These are phyloP conservation scores for Boletus vermiculosoides DNA, from an alignment of 768 basidiomycete species.

Conservation along the genomic window DNA sequence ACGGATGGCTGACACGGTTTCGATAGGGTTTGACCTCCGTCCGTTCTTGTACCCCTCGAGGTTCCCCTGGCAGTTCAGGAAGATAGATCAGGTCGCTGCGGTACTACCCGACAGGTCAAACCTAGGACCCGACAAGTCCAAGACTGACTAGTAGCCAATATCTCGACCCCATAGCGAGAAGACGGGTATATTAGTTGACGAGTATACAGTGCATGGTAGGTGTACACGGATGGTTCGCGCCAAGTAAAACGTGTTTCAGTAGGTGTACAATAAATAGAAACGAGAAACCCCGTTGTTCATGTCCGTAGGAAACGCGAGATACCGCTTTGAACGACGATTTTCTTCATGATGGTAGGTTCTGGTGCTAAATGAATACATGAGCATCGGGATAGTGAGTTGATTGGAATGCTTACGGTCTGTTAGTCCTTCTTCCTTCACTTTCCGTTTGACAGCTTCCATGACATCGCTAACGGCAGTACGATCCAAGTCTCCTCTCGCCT, in stretches of 20 bases:
- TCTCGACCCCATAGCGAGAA: background rate
- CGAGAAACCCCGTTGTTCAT: constrained; percentile 10
- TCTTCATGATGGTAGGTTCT: constrained; percentile 91
- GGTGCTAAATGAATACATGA: constrained; percentile 46
- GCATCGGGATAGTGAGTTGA: background rate
- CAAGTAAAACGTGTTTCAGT: background rate
- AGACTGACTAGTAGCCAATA: constrained; percentile 41
- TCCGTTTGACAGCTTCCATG: constrained; percentile 90
- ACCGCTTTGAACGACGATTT: constrained; percentile 70
- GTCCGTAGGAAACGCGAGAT: constrained; percentile 73
- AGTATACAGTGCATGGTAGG: constrained; percentile 11
- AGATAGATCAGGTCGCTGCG: constrained; percentile 87
- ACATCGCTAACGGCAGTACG: constrained; percentile 84
- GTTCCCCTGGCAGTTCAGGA: constrained; percentile 96
- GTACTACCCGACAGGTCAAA: constrained; percentile 69
- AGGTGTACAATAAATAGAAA: constrained; percentile 7
- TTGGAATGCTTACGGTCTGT: constrained; percentile 66
- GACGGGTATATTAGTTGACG: constrained; percentile 1
- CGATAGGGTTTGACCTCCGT: constrained; percentile 85
- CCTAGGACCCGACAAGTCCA: constrained; percentile 40
- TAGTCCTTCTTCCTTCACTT: constrained; percentile 85
- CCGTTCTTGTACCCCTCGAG: constrained; percentile 95
- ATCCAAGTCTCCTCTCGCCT: constrained; percentile 86
- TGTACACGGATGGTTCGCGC: background rate
- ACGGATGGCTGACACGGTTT: constrained; percentile 1